Evolutionary conservation across 345 rosid species (phyloP).

Genomic region (Arabidopsis thaliana): TAIR10.1 NC_003071.7:15655501-15656000

Average conservation of each 20-base stretch:
- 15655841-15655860: conserved; percentile 52
- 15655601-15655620: neutral
- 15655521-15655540: conserved; percentile 62
- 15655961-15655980: conserved; percentile 65
- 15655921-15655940: conserved; percentile 64
- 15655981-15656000: conserved; percentile 71
- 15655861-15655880: conserved; percentile 71
- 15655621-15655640: conserved; percentile 41
- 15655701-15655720: conserved; percentile 69
- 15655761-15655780: conserved; percentile 82
- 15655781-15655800: conserved; percentile 78
- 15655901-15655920: conserved; percentile 69
- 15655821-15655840: conserved; percentile 70
- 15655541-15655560: conserved; percentile 74
- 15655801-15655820: conserved; percentile 74
- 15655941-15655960: conserved; percentile 63
- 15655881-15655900: conserved; percentile 57
- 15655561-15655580: conserved; percentile 56
- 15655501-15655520: conserved; percentile 42
- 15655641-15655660: conserved; percentile 65
- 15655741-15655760: conserved; percentile 71
- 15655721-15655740: conserved; percentile 61
- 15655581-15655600: neutral
- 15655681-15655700: conserved; percentile 56
- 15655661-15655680: conserved; percentile 64